phyloP scores from a whole-genome alignment of 2,329 filamentous ascomycete genomes.

The Penicillium sp. region DNA sequence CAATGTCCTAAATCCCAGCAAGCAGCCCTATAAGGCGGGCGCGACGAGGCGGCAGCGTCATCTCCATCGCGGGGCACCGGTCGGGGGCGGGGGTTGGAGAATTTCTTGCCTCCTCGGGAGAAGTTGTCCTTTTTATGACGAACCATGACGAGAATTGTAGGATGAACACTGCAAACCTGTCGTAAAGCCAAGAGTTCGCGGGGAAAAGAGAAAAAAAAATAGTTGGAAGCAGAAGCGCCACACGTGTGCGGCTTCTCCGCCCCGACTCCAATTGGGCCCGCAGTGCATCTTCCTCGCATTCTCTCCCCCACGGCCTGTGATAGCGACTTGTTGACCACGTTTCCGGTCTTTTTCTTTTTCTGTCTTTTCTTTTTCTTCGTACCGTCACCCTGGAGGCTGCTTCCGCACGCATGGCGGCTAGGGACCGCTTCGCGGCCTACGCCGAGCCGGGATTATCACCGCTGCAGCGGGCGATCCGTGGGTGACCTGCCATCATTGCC shows the following conservation, averaged over 20 bases:
- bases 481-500: constrained; percentile 22
- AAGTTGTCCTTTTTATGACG: constrained; percentile 91
- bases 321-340: not conserved
- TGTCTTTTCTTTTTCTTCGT: constrained; percentile 4
- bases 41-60: constrained; percentile 30
- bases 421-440: constrained; percentile 85
- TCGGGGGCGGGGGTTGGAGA: constrained; percentile 54
- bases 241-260: constrained; percentile 28
- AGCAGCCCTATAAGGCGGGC: constrained; percentile 72
- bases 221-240: constrained; percentile 21
- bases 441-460: constrained; percentile 73
- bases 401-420: constrained; percentile 87
- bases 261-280: constrained; percentile 15
- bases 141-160: constrained; percentile 57
- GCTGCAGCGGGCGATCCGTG: constrained; percentile 86
- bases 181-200: constrained; percentile 1
- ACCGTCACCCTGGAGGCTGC: constrained; percentile 73
- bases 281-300: constrained; percentile 10
- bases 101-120: constrained; percentile 66
- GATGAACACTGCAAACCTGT: no score
- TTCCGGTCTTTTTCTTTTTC: constrained; percentile 5
- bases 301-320: not conserved
- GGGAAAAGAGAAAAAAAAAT: constrained; percentile 13
- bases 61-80: constrained; percentile 44
- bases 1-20: constrained; percentile 98